Evolutionary conservation across 2,329 filamentous ascomycete genomes (phyloP).

Genomic region (Tolypocladium tropicale): DNA sequence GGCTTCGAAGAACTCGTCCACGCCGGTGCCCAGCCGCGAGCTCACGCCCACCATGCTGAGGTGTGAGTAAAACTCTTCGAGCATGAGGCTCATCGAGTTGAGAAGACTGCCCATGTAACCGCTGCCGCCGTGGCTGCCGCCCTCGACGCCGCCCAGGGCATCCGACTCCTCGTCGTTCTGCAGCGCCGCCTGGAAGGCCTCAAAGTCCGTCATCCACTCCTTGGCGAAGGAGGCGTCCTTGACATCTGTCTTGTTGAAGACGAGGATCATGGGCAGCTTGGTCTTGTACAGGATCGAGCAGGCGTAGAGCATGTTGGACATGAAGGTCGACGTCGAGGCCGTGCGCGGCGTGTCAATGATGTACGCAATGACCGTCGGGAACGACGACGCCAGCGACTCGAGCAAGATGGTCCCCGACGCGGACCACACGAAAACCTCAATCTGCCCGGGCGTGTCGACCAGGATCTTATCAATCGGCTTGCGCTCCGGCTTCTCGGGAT

Average conservation of each 20-base stretch:
- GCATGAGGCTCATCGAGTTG: conserved; percentile 95
- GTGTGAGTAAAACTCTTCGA: conserved; percentile 96
- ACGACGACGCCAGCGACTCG: conserved; percentile 83
- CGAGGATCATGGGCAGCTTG: conserved; percentile 94
- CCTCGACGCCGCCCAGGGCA: conserved; percentile 63
- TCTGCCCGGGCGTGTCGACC: conserved; percentile 93
- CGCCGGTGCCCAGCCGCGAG: conserved; percentile 81
- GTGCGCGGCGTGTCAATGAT: conserved; percentile 95
- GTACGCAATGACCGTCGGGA: conserved; percentile 95
- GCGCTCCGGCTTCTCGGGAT: conserved; percentile 46
- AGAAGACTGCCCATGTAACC: conserved; percentile 95
- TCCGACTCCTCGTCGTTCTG: conserved; percentile 69
- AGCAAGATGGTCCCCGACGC: conserved; percentile 90
- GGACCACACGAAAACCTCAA: conserved; percentile 98
- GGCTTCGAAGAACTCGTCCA: conserved; percentile 88
- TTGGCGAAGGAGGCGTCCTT: conserved; percentile 85
- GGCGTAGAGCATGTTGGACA: conserved; percentile 99
- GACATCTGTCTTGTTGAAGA: conserved; percentile 98
- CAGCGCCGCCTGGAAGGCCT: conserved; percentile 83
- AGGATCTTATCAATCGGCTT: conserved; percentile 72
- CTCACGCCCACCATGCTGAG: conserved; percentile 88
- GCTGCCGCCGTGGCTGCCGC: conserved; percentile 59
- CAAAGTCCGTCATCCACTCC: conserved; percentile 99
- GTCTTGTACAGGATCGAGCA: conserved; percentile 99
- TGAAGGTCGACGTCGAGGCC: conserved; percentile 89